Evolutionary conservation across 495 filamentous ascomycete genomes (phyloP).

Genomic region (Lophiostoma macrostomum): DNA sequence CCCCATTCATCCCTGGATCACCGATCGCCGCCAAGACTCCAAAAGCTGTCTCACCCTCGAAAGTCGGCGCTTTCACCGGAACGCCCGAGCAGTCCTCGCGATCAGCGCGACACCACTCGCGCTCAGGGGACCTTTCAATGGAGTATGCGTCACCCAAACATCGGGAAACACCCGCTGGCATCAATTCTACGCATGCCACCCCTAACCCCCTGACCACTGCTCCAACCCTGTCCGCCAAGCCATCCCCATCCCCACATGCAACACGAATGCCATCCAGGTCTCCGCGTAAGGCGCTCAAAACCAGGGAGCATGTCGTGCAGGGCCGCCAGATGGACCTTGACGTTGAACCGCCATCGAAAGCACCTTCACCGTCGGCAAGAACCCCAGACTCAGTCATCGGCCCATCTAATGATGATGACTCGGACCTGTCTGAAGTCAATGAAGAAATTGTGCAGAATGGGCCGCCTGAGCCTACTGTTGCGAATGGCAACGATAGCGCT

Average conservation of each 20-base stretch:
- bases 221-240: neutral
- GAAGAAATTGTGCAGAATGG: slow-evolving; percentile 29
- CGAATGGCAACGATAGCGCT: slow-evolving; percentile 8
- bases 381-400: slow-evolving; percentile 15
- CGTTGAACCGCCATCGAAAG: neutral
- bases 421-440: slow-evolving; percentile 33
- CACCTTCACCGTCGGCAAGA: neutral
- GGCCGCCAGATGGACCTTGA: neutral
- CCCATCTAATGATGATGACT: slow-evolving; percentile 18
- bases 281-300: slow-evolving; percentile 2
- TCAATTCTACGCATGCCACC: neutral
- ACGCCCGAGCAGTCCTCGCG: too few relatives aligned
- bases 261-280: slow-evolving; percentile 8
- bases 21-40: neutral
- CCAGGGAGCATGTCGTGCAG: neutral
- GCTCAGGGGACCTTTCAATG: too few relatives aligned
- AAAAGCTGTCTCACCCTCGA: neutral
- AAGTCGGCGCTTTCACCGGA: neutral
- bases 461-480: slow-evolving; percentile 8
- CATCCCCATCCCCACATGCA: slow-evolving; percentile 7
- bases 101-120: neutral
- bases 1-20: too few relatives aligned
- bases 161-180: neutral
- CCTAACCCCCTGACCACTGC: slow-evolving; percentile 4
- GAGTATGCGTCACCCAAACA: too few relatives aligned